Base-by-base conservation (phyloP, 2,329 filamentous ascomycete genomes). In the Colletotrichum sojae region DNA sequence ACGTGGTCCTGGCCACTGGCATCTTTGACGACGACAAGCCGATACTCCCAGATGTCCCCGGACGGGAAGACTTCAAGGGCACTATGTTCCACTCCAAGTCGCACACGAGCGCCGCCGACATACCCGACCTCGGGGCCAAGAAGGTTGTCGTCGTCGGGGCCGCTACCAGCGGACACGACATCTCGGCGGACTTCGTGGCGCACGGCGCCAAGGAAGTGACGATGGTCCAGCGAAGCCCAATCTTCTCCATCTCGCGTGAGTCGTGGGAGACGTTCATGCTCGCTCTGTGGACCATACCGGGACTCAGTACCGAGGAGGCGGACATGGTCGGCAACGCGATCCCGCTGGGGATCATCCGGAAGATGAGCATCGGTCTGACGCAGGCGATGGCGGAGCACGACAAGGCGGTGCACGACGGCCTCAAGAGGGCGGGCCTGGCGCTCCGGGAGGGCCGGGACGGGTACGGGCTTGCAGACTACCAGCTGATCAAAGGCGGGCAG, bases 181-280 rank as follows among this genome's bases (percentile, higher is more conserved):
- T 86, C 55, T 83, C 84, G 0, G 82, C 86, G 72, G 83, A 86
- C 71, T 86, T 81, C 70, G 80, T 81, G 55, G 80, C 86, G 58
- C 81, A 83, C 40, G 85, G 85, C 1, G 83, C 83, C 5, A 71
- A 68, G 2, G 75, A 81, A 20, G 84, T 88, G 2, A 86, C 85
- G 4, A 85, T 89, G 82, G 73, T 89, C 2, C 86, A 89, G 75
- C 83, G 86, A 9, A 78, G 79, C 9, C 81, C 81, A 2, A 88
- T 85, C 3, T 87, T 84, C 73, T 83, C 87, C 12, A 79, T 88
- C 27, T 83, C 82, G 0, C 79, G 78, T 15, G 79, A 83, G 55
- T 63, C 46, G 4, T 80, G 80, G 48, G 81, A 82, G 1, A 76
- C 83, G 0, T 79, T 83, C 45, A 83, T 86, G 75, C 75, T 82